Percentiles rank a stretch among this genome's conserved stretches.
Conservation (phyloP, 2,329 filamentous ascomycete genomes). For the Fusarium sp. region DNA sequence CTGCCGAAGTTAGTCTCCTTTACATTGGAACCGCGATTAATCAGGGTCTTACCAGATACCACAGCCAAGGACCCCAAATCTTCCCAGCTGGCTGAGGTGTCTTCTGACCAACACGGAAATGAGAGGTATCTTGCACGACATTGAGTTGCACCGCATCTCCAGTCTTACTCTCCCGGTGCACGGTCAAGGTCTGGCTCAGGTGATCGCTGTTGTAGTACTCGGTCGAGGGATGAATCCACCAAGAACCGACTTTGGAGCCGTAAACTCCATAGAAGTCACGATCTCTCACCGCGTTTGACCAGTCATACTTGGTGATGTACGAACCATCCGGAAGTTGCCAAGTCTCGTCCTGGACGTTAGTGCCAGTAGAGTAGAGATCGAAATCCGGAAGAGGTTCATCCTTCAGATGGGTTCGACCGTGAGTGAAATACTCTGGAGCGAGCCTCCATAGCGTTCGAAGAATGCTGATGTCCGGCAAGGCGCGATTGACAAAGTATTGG, state of each 20-base stretch:
- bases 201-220: constrained; percentile 34
- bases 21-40: not conserved
- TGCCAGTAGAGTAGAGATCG: constrained; percentile 5
- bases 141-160: constrained; percentile 28
- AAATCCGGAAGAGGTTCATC: constrained; percentile 28
- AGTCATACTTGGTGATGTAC: constrained; percentile 31
- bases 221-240: constrained; percentile 29
- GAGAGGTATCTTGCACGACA: constrained; percentile 31
- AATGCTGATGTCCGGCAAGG: constrained; percentile 23
- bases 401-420: constrained; percentile 28
- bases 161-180: constrained; percentile 29
- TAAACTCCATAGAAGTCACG: constrained; percentile 33
- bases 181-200: constrained; percentile 28
- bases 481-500: constrained; percentile 30
- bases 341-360: constrained; percentile 26
- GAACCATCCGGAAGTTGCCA: constrained; percentile 22
- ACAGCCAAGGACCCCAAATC: constrained; percentile 30
- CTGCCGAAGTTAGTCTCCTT: constrained; percentile 6
- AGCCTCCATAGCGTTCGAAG: constrained; percentile 29
- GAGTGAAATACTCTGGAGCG: constrained; percentile 26
- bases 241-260: constrained; percentile 27
- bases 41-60: constrained; percentile 21
- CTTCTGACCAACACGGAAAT: constrained; percentile 23
- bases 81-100: constrained; percentile 20
- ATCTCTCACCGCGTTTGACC: constrained; percentile 30